Evolutionary conservation across 2,329 filamentous ascomycete genomes (phyloP).

Genomic region (Trichoderma oligosporum): DNA sequence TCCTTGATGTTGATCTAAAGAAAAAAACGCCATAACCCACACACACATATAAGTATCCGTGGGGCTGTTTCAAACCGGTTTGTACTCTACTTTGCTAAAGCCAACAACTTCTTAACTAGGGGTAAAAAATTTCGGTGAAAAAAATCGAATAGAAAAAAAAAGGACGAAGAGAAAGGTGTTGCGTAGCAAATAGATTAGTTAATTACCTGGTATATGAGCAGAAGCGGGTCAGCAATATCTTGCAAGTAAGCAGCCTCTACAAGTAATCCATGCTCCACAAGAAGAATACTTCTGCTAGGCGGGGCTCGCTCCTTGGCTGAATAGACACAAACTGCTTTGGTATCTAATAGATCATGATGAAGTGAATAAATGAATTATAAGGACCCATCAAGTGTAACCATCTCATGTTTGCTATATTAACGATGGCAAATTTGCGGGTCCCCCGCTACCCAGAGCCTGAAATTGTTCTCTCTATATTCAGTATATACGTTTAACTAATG

Average conservation of each 20-base stretch:
- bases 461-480: too few species aligned
- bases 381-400: too few species aligned
- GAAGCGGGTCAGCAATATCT: neutral
- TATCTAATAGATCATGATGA: neutral
- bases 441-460: too few species aligned
- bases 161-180: neutral
- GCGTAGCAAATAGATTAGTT: neutral
- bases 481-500: too few species aligned
- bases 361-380: neutral
- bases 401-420: too few species aligned
- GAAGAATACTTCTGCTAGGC: neutral
- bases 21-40: constrained; percentile 1
- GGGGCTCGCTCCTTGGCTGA: neutral
- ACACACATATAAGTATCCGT: constrained; percentile 2
- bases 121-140: neutral
- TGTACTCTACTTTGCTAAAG: neutral
- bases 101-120: neutral
- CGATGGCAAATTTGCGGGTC: too few species aligned
- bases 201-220: too few species aligned
- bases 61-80: neutral
- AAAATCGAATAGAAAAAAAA: neutral
- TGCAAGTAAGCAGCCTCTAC: constrained; percentile 6
- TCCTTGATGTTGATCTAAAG: too few species aligned
- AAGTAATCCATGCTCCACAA: neutral
- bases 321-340: neutral